Percentiles rank a stretch among this genome's conserved stretches.
Evolutionary conservation across 192 early-diverging fungal species (phyloP).

Genomic region (Polychytrium aggregatum): DNA sequence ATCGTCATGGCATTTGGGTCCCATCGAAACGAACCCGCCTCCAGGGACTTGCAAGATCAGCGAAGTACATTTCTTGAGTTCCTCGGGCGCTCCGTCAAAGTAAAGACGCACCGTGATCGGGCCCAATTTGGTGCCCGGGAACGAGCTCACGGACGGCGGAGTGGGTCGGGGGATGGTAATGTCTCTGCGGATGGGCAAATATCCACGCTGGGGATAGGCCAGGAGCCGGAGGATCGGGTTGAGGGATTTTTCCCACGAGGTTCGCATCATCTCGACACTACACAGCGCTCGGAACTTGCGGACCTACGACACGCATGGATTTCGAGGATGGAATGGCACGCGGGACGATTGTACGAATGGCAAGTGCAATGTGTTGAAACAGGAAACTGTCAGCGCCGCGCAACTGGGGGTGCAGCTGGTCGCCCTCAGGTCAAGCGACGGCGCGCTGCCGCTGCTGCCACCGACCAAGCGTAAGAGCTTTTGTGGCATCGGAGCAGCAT

Average conservation of each 20-base stretch:
- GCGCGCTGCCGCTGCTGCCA: neutral
- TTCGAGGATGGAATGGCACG: too few relatives aligned
- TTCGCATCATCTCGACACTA: slow-evolving; percentile 75
- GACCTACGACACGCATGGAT: slow-evolving; percentile 27
- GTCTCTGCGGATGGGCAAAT: slow-evolving; percentile 24
- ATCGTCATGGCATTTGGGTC: slow-evolving; percentile 76
- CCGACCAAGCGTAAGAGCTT: too few relatives aligned
- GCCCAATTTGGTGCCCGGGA: slow-evolving; percentile 13
- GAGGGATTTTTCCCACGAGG: slow-evolving; percentile 79
- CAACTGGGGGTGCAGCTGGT: neutral
- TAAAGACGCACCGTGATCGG: slow-evolving; percentile 31
- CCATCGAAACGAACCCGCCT: slow-evolving; percentile 90
- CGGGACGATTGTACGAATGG: too few relatives aligned
- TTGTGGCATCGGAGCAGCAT: too few relatives aligned
- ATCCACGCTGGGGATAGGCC: slow-evolving; percentile 30
- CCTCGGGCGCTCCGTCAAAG: slow-evolving; percentile 24
- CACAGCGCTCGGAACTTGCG: slow-evolving; percentile 63
- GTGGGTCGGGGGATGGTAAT: slow-evolving; percentile 24
- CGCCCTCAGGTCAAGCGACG: neutral
- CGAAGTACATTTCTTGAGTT: slow-evolving; percentile 10
- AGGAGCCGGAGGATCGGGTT: slow-evolving; percentile 54
- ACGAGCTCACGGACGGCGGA: slow-evolving; percentile 26
- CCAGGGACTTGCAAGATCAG: slow-evolving; percentile 42
- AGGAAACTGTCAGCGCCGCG: too few relatives aligned
- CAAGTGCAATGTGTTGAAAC: too few relatives aligned